A percentile compares a stretch with the other conserved stretches of the same genome.
These are phyloP conservation scores for Chenopodium suecicum DNA, from an alignment of 148 eudicot genomes.

Conservation along the genomic window DNA sequence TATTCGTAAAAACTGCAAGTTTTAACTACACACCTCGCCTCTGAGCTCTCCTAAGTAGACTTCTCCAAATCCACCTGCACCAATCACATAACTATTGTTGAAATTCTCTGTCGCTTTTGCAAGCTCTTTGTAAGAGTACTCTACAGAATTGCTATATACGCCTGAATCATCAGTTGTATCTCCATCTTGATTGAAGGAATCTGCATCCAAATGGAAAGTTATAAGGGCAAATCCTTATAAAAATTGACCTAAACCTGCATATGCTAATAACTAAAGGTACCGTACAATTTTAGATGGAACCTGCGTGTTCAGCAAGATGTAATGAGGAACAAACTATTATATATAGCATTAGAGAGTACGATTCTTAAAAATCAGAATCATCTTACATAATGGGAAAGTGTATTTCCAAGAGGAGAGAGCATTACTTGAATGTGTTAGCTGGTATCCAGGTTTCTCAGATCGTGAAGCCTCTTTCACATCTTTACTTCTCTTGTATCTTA, in stretches of 20 bases:
- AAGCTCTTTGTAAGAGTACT: slow-evolving; percentile 79
- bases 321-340: too few relatives aligned
- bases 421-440: slow-evolving; percentile 34
- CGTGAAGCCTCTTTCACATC: slow-evolving; percentile 36
- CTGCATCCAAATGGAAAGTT: slow-evolving; percentile 24
- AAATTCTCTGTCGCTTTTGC: slow-evolving; percentile 73
- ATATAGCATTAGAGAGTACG: neutral
- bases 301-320: too few relatives aligned
- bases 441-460: slow-evolving; percentile 33
- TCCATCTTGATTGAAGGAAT: slow-evolving; percentile 31
- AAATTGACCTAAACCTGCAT: neutral
- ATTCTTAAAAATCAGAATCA: neutral
- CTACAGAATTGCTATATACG: slow-evolving; percentile 63
- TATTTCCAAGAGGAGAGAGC: neutral
- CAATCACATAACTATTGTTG: slow-evolving; percentile 69
- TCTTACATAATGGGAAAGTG: neutral
- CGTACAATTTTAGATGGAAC: too few relatives aligned
- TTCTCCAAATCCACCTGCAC: slow-evolving; percentile 87
- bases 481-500: slow-evolving; percentile 33
- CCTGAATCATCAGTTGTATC: slow-evolving; percentile 37
- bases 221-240: neutral
- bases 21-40: slow-evolving; percentile 88
- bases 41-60: slow-evolving; percentile 89
- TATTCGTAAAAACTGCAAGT: neutral
- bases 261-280: too few relatives aligned